Evolutionary conservation across 202 grass and related monocot species (phyloP).

Genomic region (Carex sylvatica): DNA sequence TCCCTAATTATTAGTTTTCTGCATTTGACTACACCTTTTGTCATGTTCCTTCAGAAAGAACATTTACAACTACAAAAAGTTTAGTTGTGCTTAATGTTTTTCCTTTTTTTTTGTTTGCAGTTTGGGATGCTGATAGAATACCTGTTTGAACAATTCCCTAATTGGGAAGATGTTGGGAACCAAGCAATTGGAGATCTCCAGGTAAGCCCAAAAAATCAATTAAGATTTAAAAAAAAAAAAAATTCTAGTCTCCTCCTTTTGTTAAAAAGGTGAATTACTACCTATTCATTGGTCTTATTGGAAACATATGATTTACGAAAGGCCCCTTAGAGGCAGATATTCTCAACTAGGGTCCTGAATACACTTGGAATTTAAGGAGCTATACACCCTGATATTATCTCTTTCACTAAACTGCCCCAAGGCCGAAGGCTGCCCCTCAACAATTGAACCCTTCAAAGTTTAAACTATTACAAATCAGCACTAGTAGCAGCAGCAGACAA

Average conservation of each 20-base stretch:
- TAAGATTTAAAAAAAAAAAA: background rate
- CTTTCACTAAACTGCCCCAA: background rate
- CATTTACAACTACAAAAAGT: background rate
- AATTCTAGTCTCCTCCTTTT: background rate
- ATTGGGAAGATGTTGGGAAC: conserved; percentile 81
- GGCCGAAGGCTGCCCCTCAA: background rate
- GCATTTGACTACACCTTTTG: background rate
- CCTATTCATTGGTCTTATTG: background rate
- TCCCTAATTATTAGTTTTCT: background rate
- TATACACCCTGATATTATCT: background rate
- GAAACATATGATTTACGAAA: background rate
- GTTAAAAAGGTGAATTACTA: background rate
- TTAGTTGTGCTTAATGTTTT: background rate
- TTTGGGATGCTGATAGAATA: conserved; percentile 97
- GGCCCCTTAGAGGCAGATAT: background rate
- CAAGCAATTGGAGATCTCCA: conserved; percentile 98
- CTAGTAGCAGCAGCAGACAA: background rate
- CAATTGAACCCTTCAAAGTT: background rate
- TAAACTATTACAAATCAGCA: background rate
- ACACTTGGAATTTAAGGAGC: background rate
- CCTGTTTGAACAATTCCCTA: conserved; percentile 89
- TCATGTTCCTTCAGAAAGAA: background rate
- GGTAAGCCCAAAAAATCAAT: conserved; percentile 35
- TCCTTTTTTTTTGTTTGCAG: conserved; percentile 48
- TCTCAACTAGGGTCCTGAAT: background rate